A percentile compares a stretch with the other conserved stretches of the same genome.
phyloP scores from a whole-genome alignment of 2,329 filamentous ascomycete species.

The Ophiostoma sp. region DNA sequence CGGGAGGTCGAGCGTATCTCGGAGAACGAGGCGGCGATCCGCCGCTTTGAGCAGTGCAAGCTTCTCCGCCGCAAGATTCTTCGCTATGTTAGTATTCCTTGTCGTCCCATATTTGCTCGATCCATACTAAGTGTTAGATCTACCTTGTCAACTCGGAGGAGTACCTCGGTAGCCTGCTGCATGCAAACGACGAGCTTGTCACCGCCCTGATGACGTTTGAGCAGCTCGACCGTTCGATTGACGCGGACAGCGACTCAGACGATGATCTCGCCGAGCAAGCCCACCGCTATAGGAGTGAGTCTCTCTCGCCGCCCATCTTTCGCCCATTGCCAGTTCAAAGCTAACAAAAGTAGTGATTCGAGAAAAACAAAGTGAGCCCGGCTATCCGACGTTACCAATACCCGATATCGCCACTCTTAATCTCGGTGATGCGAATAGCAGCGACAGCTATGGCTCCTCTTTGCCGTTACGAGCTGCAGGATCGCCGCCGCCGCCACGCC shows the following conservation, averaged over 20 bases:
- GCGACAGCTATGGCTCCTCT: too few species aligned
- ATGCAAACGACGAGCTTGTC: conserved; percentile 94
- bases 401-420: conserved; percentile 43
- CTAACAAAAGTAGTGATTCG: conserved; percentile 42
- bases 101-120: conserved; percentile 51
- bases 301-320: conserved; percentile 23
- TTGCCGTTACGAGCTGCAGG: too few species aligned
- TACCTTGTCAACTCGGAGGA: conserved; percentile 87
- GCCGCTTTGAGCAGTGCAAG: conserved; percentile 82
- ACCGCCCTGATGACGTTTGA: conserved; percentile 90
- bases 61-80: conserved; percentile 75
- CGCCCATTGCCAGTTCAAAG: background rate
- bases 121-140: conserved; percentile 56
- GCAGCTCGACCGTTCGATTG: conserved; percentile 81
- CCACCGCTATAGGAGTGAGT: conserved; percentile 56
- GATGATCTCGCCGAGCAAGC: conserved; percentile 63
- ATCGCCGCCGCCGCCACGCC: conserved; percentile 33
- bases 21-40: conserved; percentile 68
- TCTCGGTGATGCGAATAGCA: conserved; percentile 30
- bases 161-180: conserved; percentile 83
- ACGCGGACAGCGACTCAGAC: conserved; percentile 66
- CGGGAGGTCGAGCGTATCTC: conserved; percentile 83
- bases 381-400: conserved; percentile 38
- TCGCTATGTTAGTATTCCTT: conserved; percentile 58
- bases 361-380: conserved; percentile 46